These are phyloP conservation scores for Glycyrrhiza uralensis DNA, from an alignment of 306 rosid genomes.

Conservation along the genomic window DNA sequence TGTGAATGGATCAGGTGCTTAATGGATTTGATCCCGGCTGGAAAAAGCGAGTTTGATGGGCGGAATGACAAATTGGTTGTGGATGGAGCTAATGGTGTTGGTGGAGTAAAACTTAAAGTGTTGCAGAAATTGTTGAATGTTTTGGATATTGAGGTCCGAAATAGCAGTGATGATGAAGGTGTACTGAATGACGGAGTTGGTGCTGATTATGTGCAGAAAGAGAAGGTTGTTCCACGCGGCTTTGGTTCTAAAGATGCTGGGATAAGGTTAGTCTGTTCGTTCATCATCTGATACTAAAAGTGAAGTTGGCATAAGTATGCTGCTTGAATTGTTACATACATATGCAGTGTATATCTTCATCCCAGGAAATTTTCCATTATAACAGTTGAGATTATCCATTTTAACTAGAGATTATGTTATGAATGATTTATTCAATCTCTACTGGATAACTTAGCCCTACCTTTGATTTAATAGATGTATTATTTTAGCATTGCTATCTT, in stretches of 20 bases:
- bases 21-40: constrained; percentile 65
- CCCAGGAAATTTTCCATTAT: neutral
- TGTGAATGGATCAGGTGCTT: constrained; percentile 75
- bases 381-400: neutral
- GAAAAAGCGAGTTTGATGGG: constrained; percentile 23
- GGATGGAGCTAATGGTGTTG: constrained; percentile 96
- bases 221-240: constrained; percentile 68
- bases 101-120: constrained; percentile 67
- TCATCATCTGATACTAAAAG: constrained; percentile 16
- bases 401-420: neutral
- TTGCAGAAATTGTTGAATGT: constrained; percentile 49
- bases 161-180: constrained; percentile 71
- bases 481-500: neutral
- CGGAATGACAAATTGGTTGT: constrained; percentile 51
- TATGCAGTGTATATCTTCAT: constrained; percentile 1
- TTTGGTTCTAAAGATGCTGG: constrained; percentile 69
- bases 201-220: constrained; percentile 98
- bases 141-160: constrained; percentile 68
- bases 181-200: constrained; percentile 91
- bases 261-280: constrained; percentile 59
- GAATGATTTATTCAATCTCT: neutral
- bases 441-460: neutral
- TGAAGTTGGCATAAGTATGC: neutral
- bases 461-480: constrained; percentile 9
- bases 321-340: neutral